A percentile compares a stretch with the other conserved stretches of the same genome.
Evolutionary conservation across 495 filamentous ascomycete genomes (phyloP).

Genomic region (Penicillium dipodomyicola): DNA sequence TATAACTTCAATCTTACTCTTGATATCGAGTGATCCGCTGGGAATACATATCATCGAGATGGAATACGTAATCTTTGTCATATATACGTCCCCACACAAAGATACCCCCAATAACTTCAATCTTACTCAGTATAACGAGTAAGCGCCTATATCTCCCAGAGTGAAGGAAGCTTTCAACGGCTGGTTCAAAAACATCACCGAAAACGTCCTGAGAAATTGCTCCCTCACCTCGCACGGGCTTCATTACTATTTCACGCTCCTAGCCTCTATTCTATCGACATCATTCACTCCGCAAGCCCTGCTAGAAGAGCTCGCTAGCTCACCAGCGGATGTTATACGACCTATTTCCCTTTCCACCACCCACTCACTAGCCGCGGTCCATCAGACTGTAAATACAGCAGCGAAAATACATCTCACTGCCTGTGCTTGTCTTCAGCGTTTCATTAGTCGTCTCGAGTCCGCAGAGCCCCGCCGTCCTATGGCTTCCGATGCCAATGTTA

Average conservation of each 20-base stretch:
- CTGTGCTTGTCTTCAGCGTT: not conserved
- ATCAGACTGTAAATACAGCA: not conserved
- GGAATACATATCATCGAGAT: no score
- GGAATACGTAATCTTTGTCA: no score
- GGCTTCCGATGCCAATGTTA: not conserved
- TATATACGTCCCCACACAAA: no score
- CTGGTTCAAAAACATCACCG: slow-evolving; percentile 1
- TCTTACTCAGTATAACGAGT: no score
- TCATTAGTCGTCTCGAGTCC: slow-evolving; percentile 1
- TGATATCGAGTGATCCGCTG: no score
- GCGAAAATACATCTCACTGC: slow-evolving; percentile 1
- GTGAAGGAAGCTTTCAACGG: slow-evolving; percentile 6
- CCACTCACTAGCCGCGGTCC: slow-evolving; percentile 1
- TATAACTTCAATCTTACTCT: no score
- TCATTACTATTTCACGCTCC: not conserved
- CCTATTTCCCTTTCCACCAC: not conserved
- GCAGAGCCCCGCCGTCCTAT: slow-evolving; percentile 7
- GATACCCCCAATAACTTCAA: no score
- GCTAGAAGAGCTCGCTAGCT: not conserved
- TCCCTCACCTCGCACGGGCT: not conserved
- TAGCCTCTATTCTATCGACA: not conserved
- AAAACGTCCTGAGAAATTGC: not conserved
- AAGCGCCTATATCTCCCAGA: slow-evolving; percentile 9
- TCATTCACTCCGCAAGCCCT: not conserved
- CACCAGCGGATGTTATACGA: no score